These are phyloP conservation scores for Chamaecrista fasciculata DNA, from an alignment of 306 rosid genomes.

Conservation along the genomic window DNA sequence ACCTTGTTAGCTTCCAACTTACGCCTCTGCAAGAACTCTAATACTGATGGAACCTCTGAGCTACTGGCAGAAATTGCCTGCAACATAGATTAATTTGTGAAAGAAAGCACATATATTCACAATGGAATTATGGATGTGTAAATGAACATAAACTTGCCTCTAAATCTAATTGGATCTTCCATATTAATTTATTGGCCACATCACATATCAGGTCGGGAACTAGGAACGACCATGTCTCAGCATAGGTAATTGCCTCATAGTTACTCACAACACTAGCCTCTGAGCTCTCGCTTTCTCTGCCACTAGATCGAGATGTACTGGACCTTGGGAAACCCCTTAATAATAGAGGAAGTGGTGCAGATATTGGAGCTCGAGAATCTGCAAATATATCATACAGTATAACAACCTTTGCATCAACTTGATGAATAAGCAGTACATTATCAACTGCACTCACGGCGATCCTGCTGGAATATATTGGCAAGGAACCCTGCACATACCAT, in stretches of 20 bases:
- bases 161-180: conserved; percentile 86
- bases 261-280: conserved; percentile 44
- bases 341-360: conserved; percentile 93
- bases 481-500: conserved; percentile 77
- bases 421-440: conserved; percentile 90
- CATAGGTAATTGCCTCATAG: conserved; percentile 58
- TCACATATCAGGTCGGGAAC: conserved; percentile 89
- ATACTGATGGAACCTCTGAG: conserved; percentile 87
- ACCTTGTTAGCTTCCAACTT: conserved; percentile 84
- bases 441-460: conserved; percentile 90
- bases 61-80: conserved; percentile 95
- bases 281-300: conserved; percentile 56
- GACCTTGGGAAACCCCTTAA: conserved; percentile 79
- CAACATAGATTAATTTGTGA: conserved; percentile 29
- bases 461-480: conserved; percentile 89
- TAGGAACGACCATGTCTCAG: conserved; percentile 77
- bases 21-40: conserved; percentile 96
- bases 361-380: conserved; percentile 90
- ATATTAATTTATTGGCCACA: conserved; percentile 59
- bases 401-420: conserved; percentile 95
- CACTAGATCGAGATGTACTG: conserved; percentile 50
- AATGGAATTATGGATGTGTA: conserved; percentile 11
- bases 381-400: conserved; percentile 83
- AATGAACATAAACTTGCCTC: conserved; percentile 58
- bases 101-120: conserved; percentile 15